A percentile compares a stretch with the other conserved stretches of the same genome.
phyloP scores from a whole-genome alignment of 1,284 basidiomycete species.

The Takashimella koratensis region DNA sequence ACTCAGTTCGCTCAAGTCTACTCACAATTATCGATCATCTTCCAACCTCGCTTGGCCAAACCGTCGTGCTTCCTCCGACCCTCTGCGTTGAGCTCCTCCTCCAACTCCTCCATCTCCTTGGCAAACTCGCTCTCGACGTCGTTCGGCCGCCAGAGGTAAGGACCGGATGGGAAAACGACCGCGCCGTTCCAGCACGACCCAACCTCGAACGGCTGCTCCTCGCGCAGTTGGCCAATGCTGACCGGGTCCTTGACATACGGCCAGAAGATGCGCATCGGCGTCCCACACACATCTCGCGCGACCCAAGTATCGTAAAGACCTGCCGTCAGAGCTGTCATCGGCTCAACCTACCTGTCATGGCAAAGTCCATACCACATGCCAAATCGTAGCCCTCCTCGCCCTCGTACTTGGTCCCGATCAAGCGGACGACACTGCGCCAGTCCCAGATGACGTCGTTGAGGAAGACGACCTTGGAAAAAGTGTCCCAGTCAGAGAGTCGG shows the following conservation, averaged over 20 bases:
- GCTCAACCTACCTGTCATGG: slow-evolving; percentile 43
- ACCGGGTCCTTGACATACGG: slow-evolving; percentile 55
- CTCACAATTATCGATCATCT: slow-evolving; percentile 40
- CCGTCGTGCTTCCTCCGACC: too few species aligned
- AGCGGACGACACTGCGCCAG: slow-evolving; percentile 53
- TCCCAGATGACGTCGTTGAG: slow-evolving; percentile 56
- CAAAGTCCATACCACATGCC: slow-evolving; percentile 58
- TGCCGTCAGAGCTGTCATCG: neutral
- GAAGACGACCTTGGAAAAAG: slow-evolving; percentile 54
- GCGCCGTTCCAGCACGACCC: slow-evolving; percentile 54
- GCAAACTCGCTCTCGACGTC: slow-evolving; percentile 24
- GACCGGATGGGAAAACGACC: slow-evolving; percentile 54
- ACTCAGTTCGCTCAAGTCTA: slow-evolving; percentile 19
- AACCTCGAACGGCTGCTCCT: slow-evolving; percentile 54
- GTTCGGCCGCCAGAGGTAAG: slow-evolving; percentile 48
- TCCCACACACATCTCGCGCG: slow-evolving; percentile 50
- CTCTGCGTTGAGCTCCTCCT: too few species aligned
- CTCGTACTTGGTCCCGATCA: slow-evolving; percentile 51
- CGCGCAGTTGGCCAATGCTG: slow-evolving; percentile 44
- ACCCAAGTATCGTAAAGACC: slow-evolving; percentile 55
- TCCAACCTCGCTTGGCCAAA: slow-evolving; percentile 30
- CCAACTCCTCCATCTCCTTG: neutral
- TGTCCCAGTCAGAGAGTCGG: slow-evolving; percentile 45
- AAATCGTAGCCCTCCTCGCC: slow-evolving; percentile 53
- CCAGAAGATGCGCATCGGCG: slow-evolving; percentile 53